Evolutionary conservation across 129 eudicot species (phyloP), one percentile per base, ranked within the genome.

Genomic region (Escallonia rubra): DNA sequence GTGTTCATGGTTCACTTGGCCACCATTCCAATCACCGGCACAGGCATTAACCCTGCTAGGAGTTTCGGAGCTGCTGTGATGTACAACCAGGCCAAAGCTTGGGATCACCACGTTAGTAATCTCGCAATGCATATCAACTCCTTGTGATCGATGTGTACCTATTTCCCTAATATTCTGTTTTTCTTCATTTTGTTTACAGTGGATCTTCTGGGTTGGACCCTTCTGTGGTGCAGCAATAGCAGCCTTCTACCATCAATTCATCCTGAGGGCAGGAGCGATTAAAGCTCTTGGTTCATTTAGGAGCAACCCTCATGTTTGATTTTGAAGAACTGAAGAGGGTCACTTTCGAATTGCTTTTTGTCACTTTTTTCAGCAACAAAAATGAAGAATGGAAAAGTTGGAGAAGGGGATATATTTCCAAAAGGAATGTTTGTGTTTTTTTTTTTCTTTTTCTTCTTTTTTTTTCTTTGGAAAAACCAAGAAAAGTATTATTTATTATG

Each of bases 181-280:
- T 54, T 1, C 56, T 4, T 47, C 57, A 40, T 40, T 7, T 52
- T 51, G 61, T 60, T 23, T 69, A 53, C 85, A 89, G 96, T 85
- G 96, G 92, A 74, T 89, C 40, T 89, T 85, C 76, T 90, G 95
- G 95, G 97, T 82, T 10, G 97, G 97, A 70, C 97, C 97, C 41
- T 82, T 90, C 57, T 54, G 83, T 15, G 96, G 96, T 13, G 95
- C 97, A 73, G 95, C 95, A 43, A 76, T 85, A 41, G 97, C 97
- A 70, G 97, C 97, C 3, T 87, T 90, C 76, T 90, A 90, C 77
- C 97, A 90, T 78, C 97, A 90, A 57, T 82, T 87, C 51, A 90
- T 90, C 46, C 70, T 90, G 76, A 82, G 95, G 73, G 95, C 89
- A 7, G 97, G 95, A 50, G 95, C 95, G 12, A 76, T 57, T 40